Percentiles rank a stretch among this genome's conserved stretches.
These are phyloP conservation scores for Tillandsia fasciculata DNA, from an alignment of 176 grass and related monocot genomes.

Conservation along the genomic window DNA sequence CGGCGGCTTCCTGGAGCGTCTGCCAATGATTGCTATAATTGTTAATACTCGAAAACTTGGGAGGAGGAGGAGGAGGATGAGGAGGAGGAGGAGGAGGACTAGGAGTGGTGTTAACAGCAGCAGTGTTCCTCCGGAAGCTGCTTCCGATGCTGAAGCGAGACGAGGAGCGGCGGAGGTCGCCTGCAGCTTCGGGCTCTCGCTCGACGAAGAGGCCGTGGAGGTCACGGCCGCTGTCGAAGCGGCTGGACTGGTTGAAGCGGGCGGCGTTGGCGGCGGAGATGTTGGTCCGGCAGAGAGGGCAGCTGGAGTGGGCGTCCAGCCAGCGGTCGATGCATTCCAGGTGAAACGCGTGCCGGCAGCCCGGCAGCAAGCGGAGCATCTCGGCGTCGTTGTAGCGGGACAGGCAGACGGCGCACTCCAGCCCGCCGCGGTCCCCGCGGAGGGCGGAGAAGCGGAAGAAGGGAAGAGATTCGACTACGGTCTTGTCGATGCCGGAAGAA, in stretches of 20 bases:
- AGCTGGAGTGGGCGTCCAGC: constrained; percentile 63
- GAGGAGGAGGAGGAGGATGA: too few relatives aligned
- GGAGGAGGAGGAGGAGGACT: too few relatives aligned
- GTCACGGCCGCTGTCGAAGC: constrained; percentile 34
- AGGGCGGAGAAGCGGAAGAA: constrained; percentile 76
- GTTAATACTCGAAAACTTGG: not conserved
- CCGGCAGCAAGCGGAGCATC: constrained; percentile 75
- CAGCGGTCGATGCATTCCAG: constrained; percentile 71
- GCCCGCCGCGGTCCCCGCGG: constrained; percentile 47
- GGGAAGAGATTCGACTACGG: constrained; percentile 62
- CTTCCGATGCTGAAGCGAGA: constrained; percentile 31
- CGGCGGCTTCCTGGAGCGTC: not conserved
- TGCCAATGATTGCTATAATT: not conserved
- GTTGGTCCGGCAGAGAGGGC: constrained; percentile 61
- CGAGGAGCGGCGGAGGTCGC: constrained; percentile 39
- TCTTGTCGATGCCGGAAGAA: constrained; percentile 33
- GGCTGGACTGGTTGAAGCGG: constrained; percentile 34
- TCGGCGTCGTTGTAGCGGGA: constrained; percentile 60
- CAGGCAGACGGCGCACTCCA: constrained; percentile 90
- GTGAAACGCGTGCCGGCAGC: constrained; percentile 80
- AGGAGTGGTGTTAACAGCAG: too few relatives aligned
- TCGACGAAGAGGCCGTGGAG: constrained; percentile 23
- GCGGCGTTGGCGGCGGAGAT: constrained; percentile 35
- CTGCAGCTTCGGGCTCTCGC: not conserved
- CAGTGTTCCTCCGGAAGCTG: not conserved